Conservation (phyloP, 176 grass and related monocot species). For the Bolboschoenus planiculmis region DNA sequence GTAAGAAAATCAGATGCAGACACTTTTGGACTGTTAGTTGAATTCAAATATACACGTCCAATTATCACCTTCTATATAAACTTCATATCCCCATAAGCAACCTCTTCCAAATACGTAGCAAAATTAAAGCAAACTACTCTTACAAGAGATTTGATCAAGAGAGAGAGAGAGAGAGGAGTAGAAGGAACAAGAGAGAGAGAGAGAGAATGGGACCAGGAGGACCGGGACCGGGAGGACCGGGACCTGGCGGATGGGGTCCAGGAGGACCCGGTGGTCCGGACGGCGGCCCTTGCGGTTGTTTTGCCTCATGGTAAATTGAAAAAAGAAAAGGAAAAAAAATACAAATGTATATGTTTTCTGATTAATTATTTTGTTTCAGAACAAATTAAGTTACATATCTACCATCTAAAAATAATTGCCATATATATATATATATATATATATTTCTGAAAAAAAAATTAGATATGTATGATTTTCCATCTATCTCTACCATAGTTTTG, state of each 20-base stretch:
- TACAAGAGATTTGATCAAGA: neutral
- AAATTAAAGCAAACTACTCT: neutral
- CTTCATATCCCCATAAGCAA: neutral
- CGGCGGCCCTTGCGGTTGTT: neutral
- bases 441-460: neutral
- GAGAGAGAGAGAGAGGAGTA: neutral
- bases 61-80: neutral
- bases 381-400: neutral
- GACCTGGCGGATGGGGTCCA: neutral
- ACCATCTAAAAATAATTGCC: no score
- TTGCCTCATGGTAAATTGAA: neutral
- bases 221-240: neutral
- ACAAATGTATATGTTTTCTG: neutral
- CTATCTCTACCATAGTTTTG: neutral
- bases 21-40: slow-evolving; percentile 2
- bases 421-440: no score
- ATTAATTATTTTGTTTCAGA: neutral
- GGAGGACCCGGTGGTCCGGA: neutral
- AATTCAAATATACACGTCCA: neutral
- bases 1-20: neutral
- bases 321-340: neutral
- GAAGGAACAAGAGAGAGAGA: neutral
- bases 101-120: neutral
- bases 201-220: neutral
- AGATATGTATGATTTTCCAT: neutral